Conservation (phyloP, 768 basidiomycete species). For the Zangia roseola region DNA sequence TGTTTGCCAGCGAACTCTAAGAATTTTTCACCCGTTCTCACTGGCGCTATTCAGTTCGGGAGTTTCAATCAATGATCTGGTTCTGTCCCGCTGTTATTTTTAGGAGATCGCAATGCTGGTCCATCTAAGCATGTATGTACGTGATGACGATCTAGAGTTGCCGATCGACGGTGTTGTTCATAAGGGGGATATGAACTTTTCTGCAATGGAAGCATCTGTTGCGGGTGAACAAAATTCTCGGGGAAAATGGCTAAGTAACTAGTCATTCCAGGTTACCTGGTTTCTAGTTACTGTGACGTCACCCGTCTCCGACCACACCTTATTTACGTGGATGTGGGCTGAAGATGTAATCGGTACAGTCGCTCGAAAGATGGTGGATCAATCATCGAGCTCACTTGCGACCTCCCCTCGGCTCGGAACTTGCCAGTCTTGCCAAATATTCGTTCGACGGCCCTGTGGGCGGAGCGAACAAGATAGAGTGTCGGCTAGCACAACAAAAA, state of each 20-base stretch:
- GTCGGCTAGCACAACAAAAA: neutral
- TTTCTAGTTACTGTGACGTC: no score
- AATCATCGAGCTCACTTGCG: neutral
- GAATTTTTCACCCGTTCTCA: neutral
- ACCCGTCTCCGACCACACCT: neutral
- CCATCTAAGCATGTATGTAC: neutral
- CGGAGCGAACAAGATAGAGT: constrained; percentile 1
- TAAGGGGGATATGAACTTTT: constrained; percentile 9
- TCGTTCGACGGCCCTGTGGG: neutral
- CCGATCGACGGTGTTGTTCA: constrained; percentile 11
- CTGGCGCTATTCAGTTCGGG: no score
- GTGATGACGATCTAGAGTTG: constrained; percentile 1
- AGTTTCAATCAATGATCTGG: no score
- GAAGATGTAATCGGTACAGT: constrained; percentile 20
- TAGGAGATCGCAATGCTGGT: no score
- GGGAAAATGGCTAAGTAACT: no score
- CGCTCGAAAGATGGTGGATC: neutral
- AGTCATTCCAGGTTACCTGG: no score
- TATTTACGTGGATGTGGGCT: constrained; percentile 11
- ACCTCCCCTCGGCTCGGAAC: constrained; percentile 7
- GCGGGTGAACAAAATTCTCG: no score
- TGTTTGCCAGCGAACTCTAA: neutral
- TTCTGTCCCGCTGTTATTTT: no score
- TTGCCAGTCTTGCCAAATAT: neutral
- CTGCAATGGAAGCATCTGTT: constrained; percentile 13